Evolutionary conservation across 2,329 filamentous ascomycete genomes (phyloP), one percentile per base, ranked within the genome.

Genomic region (Bipolaris cookei): DNA sequence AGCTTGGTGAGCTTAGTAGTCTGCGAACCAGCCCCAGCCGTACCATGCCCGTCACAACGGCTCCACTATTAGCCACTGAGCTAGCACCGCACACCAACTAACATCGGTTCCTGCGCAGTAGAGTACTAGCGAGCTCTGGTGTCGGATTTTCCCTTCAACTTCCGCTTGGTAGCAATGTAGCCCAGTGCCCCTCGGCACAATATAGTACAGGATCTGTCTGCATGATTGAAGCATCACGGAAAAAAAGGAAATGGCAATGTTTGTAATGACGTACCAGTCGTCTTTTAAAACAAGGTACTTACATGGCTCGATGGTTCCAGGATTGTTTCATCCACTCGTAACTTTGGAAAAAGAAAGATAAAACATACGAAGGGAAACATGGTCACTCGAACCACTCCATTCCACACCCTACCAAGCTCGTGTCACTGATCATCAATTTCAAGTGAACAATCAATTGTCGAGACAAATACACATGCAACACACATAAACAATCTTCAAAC

Each of bases 1-100:
- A 35, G 48, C 38, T 51, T 43, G 48, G 48, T 28, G 13, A 52
- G 48, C 54, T 52, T 42, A 21, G 42, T 25, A 42, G 25, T 28
- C 25, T 16, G 47, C 48, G 34, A 39, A 39, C 28, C 53, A 51
- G 39, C 32, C 51, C 44, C 47, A 28, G 25, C 28, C 41, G 23
- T 39, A 47, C 47, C 56, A 57, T 37, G n/a, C 38, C 16, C 38
- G 18, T 18, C 38, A 25, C n/a, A 41, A 10, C 25, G 25, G 25
- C 11, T 23, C 16, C 23, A 14, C 7, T 44, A 55, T 56, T 41
- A 52, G 38, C 51, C 42, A 47, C 44, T 42, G 23, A 16, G 23
- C 46, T 50, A 48, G 32, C 34, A 28, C 14, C 6, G 21, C 45
- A 7, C 21, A 7, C 45, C 45, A 18, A 28, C 14, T 6, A 21